Evolutionary conservation across 768 basidiomycete species (phyloP), one percentile per base, ranked within the genome.

Genomic region (Pisolithus orientalis): DNA sequence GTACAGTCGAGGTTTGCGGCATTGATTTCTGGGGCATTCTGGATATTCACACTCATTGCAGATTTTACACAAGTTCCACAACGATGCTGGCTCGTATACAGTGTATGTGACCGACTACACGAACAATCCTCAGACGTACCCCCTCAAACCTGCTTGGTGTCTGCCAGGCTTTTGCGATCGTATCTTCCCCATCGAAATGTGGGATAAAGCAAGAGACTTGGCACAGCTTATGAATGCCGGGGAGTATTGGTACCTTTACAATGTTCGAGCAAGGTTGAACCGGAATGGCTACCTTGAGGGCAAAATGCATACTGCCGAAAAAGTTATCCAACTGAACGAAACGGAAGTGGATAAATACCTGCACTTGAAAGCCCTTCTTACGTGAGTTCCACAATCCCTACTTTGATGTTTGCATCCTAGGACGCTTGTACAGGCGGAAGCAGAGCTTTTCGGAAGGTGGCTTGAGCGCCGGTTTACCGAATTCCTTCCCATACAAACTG

Each of bases 31-130:
- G 17, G 17, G 8, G 17, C 14, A 47, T 24, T 9, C 44, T 28
- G 24, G 13, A 39, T 28, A 14, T 53, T 37, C 25, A 24, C 16
- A 38, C 55, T 24, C 39, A 14, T 27, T 34, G 10, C 51, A 86
- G 85, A 71, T 86, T 17, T 53, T 85, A 9, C 64, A 75, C 48
- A 74, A 69, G 8, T 70, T 75, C 46, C 45, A 53, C 34, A 76
- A 72, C 52, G 59, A 68, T n/a, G 65, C 67, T 34, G 64, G 57
- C 6, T 68, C 75, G 2, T 72, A 75, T 53, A 74, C 66, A 29
- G 53, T 87, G 11, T 85, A 79, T 62, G 82, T 84, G 47, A 86
- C 85, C 1, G 85, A 87, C 57, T 86, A 84, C 59, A 83, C 84
- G 6, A 57, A 54, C 39, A 80, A 79, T 50, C 45, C 66, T 5